Evolutionary conservation across 805 yeast genomes (phyloP).

Genomic region (Cyberlindnera samutprakarnensis): DNA sequence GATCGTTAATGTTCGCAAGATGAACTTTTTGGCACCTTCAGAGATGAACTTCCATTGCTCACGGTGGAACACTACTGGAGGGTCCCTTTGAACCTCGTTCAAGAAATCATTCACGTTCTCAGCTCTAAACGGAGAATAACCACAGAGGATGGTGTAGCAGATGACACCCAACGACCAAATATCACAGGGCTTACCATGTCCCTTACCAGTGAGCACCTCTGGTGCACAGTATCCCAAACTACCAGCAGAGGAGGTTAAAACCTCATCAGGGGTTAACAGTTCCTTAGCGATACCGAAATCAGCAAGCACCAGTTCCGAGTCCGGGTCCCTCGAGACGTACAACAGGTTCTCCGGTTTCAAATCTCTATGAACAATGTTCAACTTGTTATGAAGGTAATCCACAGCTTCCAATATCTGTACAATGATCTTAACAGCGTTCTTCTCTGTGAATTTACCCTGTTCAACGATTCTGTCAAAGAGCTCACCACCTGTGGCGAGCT

Average conservation of each 20-base stretch:
- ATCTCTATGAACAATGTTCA: conserved; percentile 86
- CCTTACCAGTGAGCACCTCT: conserved; percentile 72
- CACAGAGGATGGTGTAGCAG: conserved; percentile 82
- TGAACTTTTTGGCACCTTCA: conserved; percentile 72
- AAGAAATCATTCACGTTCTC: conserved; percentile 78
- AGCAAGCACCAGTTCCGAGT: conserved; percentile 77
- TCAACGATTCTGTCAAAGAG: conserved; percentile 79
- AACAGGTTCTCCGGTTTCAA: conserved; percentile 90
- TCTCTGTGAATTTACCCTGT: conserved; percentile 80
- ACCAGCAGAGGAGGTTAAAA: conserved; percentile 72
- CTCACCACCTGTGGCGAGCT: conserved; percentile 94
- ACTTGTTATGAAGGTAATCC: conserved; percentile 59
- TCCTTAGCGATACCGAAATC: conserved; percentile 94
- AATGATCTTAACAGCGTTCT: conserved; percentile 73
- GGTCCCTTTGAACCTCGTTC: conserved; percentile 63
- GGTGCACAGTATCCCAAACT: conserved; percentile 98
- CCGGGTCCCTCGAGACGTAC: conserved; percentile 48
- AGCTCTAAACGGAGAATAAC: conserved; percentile 86
- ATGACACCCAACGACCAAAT: conserved; percentile 95
- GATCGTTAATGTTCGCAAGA: conserved; percentile 58
- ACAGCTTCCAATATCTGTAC: conserved; percentile 74
- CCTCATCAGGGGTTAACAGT: conserved; percentile 50
- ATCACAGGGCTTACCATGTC: conserved; percentile 95
- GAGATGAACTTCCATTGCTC: conserved; percentile 83
- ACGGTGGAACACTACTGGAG: conserved; percentile 77